phyloP scores from a whole-genome alignment of 1,284 basidiomycete genomes.

The Sporisorium graminicola region DNA sequence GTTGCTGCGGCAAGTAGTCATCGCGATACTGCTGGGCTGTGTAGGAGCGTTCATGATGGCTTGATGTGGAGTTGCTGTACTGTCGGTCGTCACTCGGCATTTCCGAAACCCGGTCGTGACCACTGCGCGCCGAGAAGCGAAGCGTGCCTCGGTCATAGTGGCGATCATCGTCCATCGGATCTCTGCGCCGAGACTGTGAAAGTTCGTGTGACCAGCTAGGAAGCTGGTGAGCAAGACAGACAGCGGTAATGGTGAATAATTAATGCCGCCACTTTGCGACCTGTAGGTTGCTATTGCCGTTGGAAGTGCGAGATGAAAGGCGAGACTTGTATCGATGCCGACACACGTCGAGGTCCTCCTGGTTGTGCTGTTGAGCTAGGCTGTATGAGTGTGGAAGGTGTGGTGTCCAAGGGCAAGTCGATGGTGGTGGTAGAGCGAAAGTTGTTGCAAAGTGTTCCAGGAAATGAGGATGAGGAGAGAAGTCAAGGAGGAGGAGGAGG shows the following conservation, averaged over 20 bases:
- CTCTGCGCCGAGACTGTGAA: conserved; percentile 26
- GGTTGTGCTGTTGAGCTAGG: too few species aligned
- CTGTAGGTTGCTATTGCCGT: conserved; percentile 17
- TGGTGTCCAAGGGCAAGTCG: neutral
- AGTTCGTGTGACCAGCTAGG: conserved; percentile 40
- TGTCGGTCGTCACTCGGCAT: too few species aligned
- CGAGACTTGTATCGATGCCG: neutral
- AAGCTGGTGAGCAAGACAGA: conserved; percentile 35
- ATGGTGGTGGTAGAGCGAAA: conserved; percentile 4
- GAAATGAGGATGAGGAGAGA: neutral
- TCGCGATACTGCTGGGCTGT: conserved; percentile 3
- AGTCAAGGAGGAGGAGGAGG: neutral
- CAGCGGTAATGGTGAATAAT: conserved; percentile 41
- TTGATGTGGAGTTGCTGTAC: neutral
- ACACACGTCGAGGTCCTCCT: neutral
- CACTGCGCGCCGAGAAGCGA: conserved; percentile 26
- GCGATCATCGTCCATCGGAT: conserved; percentile 47
- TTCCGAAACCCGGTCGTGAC: too few species aligned
- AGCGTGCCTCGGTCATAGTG: conserved; percentile 30
- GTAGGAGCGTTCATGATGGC: neutral
- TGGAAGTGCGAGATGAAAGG: neutral
- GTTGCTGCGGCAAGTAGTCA: conserved; percentile 9
- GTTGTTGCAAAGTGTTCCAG: neutral
- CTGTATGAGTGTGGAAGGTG: neutral
- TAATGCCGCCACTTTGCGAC: conserved; percentile 30